Evolutionary conservation across 2,329 filamentous ascomycete species (phyloP).

Genomic region (Pseudogymnoascus destructans): DNA sequence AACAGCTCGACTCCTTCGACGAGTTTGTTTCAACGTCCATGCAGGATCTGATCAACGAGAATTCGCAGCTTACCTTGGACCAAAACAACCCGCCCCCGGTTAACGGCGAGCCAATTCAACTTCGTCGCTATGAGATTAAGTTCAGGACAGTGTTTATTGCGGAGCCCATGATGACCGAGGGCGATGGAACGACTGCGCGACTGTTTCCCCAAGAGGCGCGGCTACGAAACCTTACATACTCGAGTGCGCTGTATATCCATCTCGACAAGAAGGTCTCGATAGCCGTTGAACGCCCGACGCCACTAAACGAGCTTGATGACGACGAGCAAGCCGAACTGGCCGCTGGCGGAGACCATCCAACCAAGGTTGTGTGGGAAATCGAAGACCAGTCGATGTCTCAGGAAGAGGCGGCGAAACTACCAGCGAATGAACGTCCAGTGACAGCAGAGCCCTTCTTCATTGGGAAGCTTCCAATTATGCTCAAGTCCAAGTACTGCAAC

Average conservation of each 20-base stretch:
- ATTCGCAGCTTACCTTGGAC: conserved; percentile 82
- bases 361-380: conserved; percentile 46
- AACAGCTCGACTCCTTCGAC: conserved; percentile 97
- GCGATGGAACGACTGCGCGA: conserved; percentile 73
- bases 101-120: conserved; percentile 66
- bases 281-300: conserved; percentile 61
- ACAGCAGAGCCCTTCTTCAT: conserved; percentile 60
- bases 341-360: conserved; percentile 44
- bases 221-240: conserved; percentile 89
- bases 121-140: conserved; percentile 88
- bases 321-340: conserved; percentile 44
- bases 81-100: conserved; percentile 70
- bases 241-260: conserved; percentile 77
- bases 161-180: conserved; percentile 82
- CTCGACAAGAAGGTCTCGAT: conserved; percentile 77
- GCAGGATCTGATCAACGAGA: conserved; percentile 87
- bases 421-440: conserved; percentile 24
- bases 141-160: conserved; percentile 85
- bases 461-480: conserved; percentile 92
- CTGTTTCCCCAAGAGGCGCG: conserved; percentile 91
- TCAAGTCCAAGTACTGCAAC: conserved; percentile 93
- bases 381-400: conserved; percentile 28
- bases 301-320: conserved; percentile 54
- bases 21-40: conserved; percentile 92
- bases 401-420: conserved; percentile 18